Base-by-base conservation (phyloP, 371 early-diverging fungal species). In the Vavraia culicis region DNA sequence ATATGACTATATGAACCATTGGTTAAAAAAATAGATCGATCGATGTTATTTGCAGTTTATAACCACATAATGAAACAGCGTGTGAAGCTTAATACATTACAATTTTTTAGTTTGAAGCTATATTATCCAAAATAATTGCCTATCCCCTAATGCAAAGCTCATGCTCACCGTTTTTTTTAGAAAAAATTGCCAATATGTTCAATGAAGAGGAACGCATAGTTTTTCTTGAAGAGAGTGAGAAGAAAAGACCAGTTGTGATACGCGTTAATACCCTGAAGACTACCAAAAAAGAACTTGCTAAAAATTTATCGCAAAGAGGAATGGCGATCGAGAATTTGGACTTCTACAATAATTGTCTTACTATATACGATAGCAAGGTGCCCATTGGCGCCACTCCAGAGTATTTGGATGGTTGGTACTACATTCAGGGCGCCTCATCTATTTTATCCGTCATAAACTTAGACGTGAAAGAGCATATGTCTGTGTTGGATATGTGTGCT, bases 391-490 rank as follows among this genome's bases (percentile, higher is more conserved):
- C 98, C 1, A 95, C 98, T 0, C 94, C 95, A 49, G 98, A 96
- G 69, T 96, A 95, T 62, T 76, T 96, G 51, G 85, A 88, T n/a
- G 98, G 98, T n/a, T 82, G 87, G 58, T 96, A 96, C 62, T 88
- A 88, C 79, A 77, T 96, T 37, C 98, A 96, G 68, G 83, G 90
- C 0, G 93, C 93, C 3, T 79, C 86, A 9, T 91, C 91, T 0
- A 85, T 93, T 71, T 71, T 96, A 54, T 90, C 95, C 14, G 94
- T 91, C 21, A 80, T 96, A 74, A 81, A 90, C 0, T 71, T 96
- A 18, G 87, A 83, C 9, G 88, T 88, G 32, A 46, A 58, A 23
- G 59, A 59, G 13, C 50, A 50, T 14, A 86, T 89, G 56, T 75
- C 78, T 43, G 77, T 91, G n/a, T 72, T 94, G 22, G 98, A 96